Evolutionary conservation across 768 basidiomycete genomes (phyloP), one percentile per base, ranked within the genome.

Genomic region (Mycena galericulata): DNA sequence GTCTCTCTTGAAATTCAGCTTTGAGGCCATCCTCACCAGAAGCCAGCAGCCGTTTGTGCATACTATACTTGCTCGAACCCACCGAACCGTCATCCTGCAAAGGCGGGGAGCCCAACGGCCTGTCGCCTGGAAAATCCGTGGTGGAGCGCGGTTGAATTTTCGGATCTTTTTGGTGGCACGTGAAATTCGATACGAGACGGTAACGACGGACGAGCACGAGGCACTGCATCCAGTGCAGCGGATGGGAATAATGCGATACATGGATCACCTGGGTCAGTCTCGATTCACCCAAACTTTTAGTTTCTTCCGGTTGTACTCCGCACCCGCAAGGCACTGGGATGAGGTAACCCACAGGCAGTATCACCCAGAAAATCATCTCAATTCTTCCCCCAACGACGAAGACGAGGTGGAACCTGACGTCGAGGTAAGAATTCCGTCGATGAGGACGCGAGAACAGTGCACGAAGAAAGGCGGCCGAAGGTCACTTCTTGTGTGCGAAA

Each of bases 231-330:
- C n/a, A n/a, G n/a, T 57, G 55, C 41, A 45, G 55, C 55, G 41
- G 40, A 41, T 43, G 41, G 45, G 45, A 29, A 57, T 43, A 57
- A 57, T 57, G 40, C 26, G 55, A 29, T 43, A 57, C 55, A 41
- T 58, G 56, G 41, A 58, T 58, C 56, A 58, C 56, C 56, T 58
- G 56, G 45, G 30, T 58, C 41, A 46, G 56, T 58, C 56, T 58
- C 56, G 46, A 46, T 58, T 58, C 56, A 59, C 57, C 43, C 30
- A 47, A 59, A 47, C n/a, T n/a, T n/a, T n/a, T n/a, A n/a, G n/a
- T n/a, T 14, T 59, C 57, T 46, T 59, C 57, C 57, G 57, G 57
- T 59, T 59, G 57, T 59, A 46, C 43, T n/a, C n/a, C n/a, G n/a
- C n/a, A n/a, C n/a, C n/a, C n/a, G n/a, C n/a, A n/a, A n/a, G n/a